Evolutionary conservation across 192 early-diverging fungal genomes (phyloP).

Genomic region (Coemansia sp.): DNA sequence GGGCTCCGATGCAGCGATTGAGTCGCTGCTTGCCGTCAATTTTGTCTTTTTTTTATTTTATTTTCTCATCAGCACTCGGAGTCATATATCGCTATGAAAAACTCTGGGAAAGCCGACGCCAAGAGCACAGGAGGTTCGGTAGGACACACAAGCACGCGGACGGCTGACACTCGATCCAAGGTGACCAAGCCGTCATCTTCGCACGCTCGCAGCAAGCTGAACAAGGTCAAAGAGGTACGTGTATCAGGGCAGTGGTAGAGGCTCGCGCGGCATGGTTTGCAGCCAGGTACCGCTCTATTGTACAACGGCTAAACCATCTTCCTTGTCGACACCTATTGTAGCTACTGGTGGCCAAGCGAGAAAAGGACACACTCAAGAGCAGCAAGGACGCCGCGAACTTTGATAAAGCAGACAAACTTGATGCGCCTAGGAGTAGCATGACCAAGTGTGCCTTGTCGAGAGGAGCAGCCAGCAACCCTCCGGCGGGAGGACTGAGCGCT

Average conservation of each 20-base stretch:
- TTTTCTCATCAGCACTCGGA: too few species aligned
- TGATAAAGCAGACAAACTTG: conserved; percentile 1
- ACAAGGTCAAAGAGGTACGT: conserved; percentile 35
- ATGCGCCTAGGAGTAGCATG: too few species aligned
- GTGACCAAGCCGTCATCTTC: conserved; percentile 12
- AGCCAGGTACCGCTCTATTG: neutral
- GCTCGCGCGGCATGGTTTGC: too few species aligned
- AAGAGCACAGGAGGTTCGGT: neutral
- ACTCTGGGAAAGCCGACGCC: neutral
- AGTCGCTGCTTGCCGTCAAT: too few species aligned
- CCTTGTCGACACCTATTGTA: neutral
- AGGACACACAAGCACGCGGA: neutral
- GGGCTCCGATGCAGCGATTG: too few species aligned
- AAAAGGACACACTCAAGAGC: neutral
- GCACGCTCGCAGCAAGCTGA: conserved; percentile 22
- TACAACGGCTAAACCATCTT: neutral
- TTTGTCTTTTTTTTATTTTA: too few species aligned
- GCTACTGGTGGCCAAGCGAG: conserved; percentile 13
- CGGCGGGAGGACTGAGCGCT: conserved; percentile 23
- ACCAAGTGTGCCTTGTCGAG: neutral
- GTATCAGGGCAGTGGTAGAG: neutral
- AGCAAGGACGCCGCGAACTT: neutral
- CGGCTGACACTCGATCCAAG: conserved; percentile 1
- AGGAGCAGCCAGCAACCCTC: neutral
- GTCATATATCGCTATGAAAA: neutral